Conservation (phyloP, 306 rosid genomes). For the Parietaria judaica region DNA sequence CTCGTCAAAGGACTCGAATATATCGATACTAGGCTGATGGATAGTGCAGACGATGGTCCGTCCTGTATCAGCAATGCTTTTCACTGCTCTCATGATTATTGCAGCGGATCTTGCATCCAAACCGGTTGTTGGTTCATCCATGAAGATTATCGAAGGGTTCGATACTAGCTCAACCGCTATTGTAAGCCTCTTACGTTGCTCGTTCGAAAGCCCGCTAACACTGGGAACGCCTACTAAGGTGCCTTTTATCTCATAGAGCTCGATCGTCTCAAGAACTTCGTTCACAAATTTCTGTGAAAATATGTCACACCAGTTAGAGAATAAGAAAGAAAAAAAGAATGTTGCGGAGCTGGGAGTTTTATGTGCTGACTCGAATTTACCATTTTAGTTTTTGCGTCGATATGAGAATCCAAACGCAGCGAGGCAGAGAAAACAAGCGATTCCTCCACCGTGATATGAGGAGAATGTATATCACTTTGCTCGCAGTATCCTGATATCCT, state of each 20-base stretch:
- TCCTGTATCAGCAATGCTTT: slow-evolving; percentile 37
- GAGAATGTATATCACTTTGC: slow-evolving; percentile 42
- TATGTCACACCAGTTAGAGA: not conserved
- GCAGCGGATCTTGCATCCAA: slow-evolving; percentile 49
- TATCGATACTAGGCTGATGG: slow-evolving; percentile 48
- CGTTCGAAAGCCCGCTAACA: slow-evolving; percentile 38
- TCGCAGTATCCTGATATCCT: slow-evolving; percentile 43
- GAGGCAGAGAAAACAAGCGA: slow-evolving; percentile 39
- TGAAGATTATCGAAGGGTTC: slow-evolving; percentile 41
- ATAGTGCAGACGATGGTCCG: slow-evolving; percentile 55
- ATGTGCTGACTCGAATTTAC: slow-evolving; percentile 8
- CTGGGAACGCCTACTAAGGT: slow-evolving; percentile 41
- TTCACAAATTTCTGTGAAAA: slow-evolving; percentile 34
- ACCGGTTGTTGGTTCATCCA: slow-evolving; percentile 48
- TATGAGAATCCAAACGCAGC: slow-evolving; percentile 29
- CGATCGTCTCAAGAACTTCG: slow-evolving; percentile 48
- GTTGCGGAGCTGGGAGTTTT: too few relatives aligned
- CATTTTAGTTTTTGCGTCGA: slow-evolving; percentile 24
- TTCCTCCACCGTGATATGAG: slow-evolving; percentile 40
- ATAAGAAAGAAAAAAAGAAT: not conserved
- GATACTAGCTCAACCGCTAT: slow-evolving; percentile 47
- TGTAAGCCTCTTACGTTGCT: slow-evolving; percentile 45
- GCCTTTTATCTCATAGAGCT: slow-evolving; percentile 37
- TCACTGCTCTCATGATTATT: slow-evolving; percentile 43
- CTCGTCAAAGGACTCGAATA: slow-evolving; percentile 45